These are phyloP conservation scores for Lipomyces yamanashiensis DNA, from an alignment of 805 yeast species.

Conservation along the genomic window DNA sequence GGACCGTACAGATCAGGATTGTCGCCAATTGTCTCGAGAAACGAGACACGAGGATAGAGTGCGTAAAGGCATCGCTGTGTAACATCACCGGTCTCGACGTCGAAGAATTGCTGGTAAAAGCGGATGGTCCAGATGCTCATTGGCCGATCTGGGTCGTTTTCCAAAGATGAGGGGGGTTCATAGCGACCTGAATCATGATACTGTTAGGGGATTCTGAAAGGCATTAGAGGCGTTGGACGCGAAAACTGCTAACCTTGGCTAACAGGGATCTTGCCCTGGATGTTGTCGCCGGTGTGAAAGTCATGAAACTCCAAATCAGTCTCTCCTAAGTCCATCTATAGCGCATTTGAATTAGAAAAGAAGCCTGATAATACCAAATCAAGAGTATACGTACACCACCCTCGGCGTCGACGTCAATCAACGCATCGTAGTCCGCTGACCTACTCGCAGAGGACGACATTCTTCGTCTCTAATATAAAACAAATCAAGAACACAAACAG, in stretches of 20 bases:
- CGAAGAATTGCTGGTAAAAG: conserved; percentile 55
- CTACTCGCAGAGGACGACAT: conserved; percentile 18
- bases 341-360: not conserved
- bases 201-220: not conserved
- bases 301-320: conserved; percentile 38
- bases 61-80: conserved; percentile 58
- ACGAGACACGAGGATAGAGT: conserved; percentile 56
- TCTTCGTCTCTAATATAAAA: not conserved
- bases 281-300: conserved; percentile 35
- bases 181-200: conserved; percentile 8
- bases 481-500: not conserved
- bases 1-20: conserved; percentile 84
- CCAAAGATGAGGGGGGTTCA: conserved; percentile 23
- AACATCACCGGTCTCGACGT: conserved; percentile 69
- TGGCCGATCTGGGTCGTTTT: conserved; percentile 31
- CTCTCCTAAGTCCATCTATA: conserved; percentile 35
- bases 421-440: conserved; percentile 29
- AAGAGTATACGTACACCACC: conserved; percentile 22
- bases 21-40: conserved; percentile 49
- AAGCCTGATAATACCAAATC: not conserved
- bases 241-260: conserved; percentile 18
- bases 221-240: not conserved
- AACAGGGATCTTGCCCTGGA: conserved; percentile 34
- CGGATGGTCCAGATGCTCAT: conserved; percentile 29
- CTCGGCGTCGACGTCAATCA: conserved; percentile 35